Evolutionary conservation across 192 early-diverging fungal species (phyloP), one percentile per base, ranked within the genome.

Genomic region (Podochytrium sp.): DNA sequence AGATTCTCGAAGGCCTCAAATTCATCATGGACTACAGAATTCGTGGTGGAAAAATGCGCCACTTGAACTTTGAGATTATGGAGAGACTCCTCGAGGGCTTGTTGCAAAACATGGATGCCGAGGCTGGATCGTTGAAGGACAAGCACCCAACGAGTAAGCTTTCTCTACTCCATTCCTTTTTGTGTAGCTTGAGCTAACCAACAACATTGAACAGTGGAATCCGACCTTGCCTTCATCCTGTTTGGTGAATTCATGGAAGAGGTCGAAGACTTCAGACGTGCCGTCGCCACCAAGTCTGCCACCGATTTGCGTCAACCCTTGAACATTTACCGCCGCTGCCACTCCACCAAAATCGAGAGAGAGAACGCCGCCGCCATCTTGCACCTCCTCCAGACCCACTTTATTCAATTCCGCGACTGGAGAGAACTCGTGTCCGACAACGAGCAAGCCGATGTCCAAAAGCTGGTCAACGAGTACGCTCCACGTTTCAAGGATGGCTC

Each of bases 231-330:
- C 20, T 96, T 96, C 80, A 88, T 86, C 34, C 84, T 98, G 51
- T 96, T 98, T 91, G 96, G 93, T 29, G 95, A 97, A 82, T 97
- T 98, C 76, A 73, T 97, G 35, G 91, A 95, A 76, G 93, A 98
- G 85, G 94, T 98, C 40, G 87, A 89, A 71, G 94, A 97, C 76
- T 98, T 98, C 69, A 91, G 95, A 65, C 78, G 77, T 18, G 92
- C 92, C 34, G 93, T 98, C 1, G 90, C 83, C 56, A 84, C 90
- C 64, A 88, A 90, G 65, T 88, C 90, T 20, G 84, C 89, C 27
- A 87, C 91, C 5, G 95, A 96, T 77, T 83, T 98, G 34, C 87
- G 91, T 25, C 90, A 91, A 35, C 78, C 85, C n/a, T 84, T 98
- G 2, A 91, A 88, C 76, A 80, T 97, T 76, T 89, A 95, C 80